Evolutionary conservation across 306 rosid species (phyloP), one percentile per base, ranked within the genome.

Genomic region (Vachellia collinsii): DNA sequence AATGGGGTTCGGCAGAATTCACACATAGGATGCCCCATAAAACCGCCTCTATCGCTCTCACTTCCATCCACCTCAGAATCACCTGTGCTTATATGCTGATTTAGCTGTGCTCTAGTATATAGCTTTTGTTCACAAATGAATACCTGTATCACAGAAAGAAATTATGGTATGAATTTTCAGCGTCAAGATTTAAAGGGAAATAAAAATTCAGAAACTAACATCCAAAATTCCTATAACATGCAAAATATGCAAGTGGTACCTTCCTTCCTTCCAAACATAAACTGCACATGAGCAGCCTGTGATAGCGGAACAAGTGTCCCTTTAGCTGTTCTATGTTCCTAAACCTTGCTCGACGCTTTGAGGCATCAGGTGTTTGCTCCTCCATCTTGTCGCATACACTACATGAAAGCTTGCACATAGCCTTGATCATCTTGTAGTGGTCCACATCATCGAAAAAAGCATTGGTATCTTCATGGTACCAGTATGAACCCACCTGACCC

Each of bases 1-100:
- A 93, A 95, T 13, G 97, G 94, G 37, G 93, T 87, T 84, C 80
- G 79, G 87, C 99, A 95, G 82, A 88, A 95, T 42, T 93, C 97
- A 88, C 99, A 95, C 91, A 77, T 71, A 70, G 99, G 99, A 85
- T 95, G 99, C 85, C 99, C 99, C 66, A 84, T 88, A 84, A 95
- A 95, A 43, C 99, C 98, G 63, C 99, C 99, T 87, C 99, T 93
- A 61, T 93, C 99, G 74, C 97, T 92, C 94, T 95, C 97, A 82
- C 88, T 95, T 82, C 99, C 99, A 82, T 95, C 99, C 83, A 93
- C 98, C 90, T 87, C 93, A 22, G 99, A 93, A 80, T 90, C 93
- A 71, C 99, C 99, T 6, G 96, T 88, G 85, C 63, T 84, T 74
- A 84, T 88, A 83, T 95, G 99, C 79, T 87, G 97, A 58, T 86